phyloP scores from a whole-genome alignment of 2,329 filamentous ascomycete species.

The Exophiala oligosperma region DNA sequence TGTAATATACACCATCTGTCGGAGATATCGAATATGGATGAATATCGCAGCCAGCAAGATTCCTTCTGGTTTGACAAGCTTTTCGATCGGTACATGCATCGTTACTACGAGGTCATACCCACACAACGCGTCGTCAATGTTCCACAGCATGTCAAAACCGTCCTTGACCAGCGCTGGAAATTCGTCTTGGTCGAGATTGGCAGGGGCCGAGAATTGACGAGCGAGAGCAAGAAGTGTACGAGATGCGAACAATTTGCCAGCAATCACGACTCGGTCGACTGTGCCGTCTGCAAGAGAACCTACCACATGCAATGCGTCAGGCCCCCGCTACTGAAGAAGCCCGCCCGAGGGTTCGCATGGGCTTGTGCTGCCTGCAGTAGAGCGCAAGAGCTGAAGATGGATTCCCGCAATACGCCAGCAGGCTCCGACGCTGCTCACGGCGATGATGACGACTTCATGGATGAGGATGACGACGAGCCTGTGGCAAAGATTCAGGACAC shows the following conservation, averaged over 20 bases:
- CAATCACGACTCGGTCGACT: constrained; percentile 92
- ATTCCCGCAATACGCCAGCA: constrained; percentile 82
- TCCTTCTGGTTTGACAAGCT: constrained; percentile 97
- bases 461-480: constrained; percentile 70
- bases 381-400: constrained; percentile 89
- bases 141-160: constrained; percentile 89
- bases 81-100: constrained; percentile 97
- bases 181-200: constrained; percentile 93
- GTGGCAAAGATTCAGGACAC: constrained; percentile 47
- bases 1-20: constrained; percentile 86
- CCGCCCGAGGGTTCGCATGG: constrained; percentile 96
- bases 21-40: constrained; percentile 79
- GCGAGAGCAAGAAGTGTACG: constrained; percentile 94
- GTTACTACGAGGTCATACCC: constrained; percentile 95
- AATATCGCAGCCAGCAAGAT: constrained; percentile 81
- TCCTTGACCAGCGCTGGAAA: constrained; percentile 94
- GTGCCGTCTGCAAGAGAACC: constrained; percentile 88
- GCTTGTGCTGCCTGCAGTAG: constrained; percentile 94
- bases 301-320: constrained; percentile 99
- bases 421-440: constrained; percentile 57
- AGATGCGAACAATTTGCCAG: constrained; percentile 89
- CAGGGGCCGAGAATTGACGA: constrained; percentile 91
- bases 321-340: constrained; percentile 89
- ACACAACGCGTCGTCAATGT: constrained; percentile 94
- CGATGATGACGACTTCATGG: constrained; percentile 63